Base-by-base conservation (phyloP, 805 yeast genomes). In the Lipomyces starkeyi region DNA sequence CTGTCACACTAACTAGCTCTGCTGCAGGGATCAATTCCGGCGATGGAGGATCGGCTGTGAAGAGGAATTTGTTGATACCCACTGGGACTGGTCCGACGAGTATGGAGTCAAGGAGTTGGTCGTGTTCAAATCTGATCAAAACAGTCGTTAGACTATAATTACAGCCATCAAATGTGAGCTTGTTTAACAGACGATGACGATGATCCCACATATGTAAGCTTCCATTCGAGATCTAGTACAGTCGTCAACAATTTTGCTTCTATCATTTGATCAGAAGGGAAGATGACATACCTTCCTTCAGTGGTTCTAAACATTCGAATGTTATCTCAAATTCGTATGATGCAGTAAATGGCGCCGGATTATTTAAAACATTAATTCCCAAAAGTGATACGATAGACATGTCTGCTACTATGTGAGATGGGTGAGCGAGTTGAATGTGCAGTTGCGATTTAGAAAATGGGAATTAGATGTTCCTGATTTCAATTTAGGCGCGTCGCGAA, bases 41-140 rank as follows among this genome's bases (percentile, higher is more conserved):
- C 0, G 94, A 88, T 0, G 99, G 99, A 0, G 99, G 97, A 75
- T 96, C 98, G 0, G 98, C 98, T 22, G 91, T 87, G 78, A 95
- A 90, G 11, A 93, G 84, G 75, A 95, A 95, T 79, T 94, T 93
- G 77, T 95, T 95, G 54, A 94, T 88, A 0, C 99, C 99, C 1
- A 95, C 97, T 0, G 99, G 99, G 1, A 95, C 97, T 0, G 99
- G 99, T 0, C 99, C 99, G 2, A 95, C 99, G n/a, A 95, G 81
- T 52, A 95, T 88, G 0, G 98, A 93, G 76, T 95, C 99, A 64
- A 95, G 82, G 77, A 93, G 98, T 79, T 95, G 99, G 78, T 95
- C 99, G 74, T 95, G 98, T 71, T 95, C 98, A 62, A 92, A 78
- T 22, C 79, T 77, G 40, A 22, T 17, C 58, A 53, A 29, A 29